These are phyloP conservation scores for Jamesozyma gamospora DNA, from an alignment of 805 yeast species.

Conservation along the genomic window DNA sequence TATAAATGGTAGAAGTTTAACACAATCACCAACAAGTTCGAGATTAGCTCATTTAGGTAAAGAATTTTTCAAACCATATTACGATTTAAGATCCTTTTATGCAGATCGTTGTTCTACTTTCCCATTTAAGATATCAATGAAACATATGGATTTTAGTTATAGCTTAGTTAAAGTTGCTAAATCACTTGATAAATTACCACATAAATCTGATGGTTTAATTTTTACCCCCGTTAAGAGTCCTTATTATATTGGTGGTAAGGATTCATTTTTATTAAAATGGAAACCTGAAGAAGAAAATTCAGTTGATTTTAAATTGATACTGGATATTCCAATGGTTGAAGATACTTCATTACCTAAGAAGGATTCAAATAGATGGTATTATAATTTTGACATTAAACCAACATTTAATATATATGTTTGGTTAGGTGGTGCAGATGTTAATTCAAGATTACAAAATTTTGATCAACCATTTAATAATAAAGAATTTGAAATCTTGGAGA, in stretches of 20 bases:
- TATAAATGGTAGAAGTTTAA: conserved; percentile 62
- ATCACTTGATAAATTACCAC: conserved; percentile 63
- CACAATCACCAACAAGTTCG: conserved; percentile 62
- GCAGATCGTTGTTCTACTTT: conserved; percentile 69
- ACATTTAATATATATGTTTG: conserved; percentile 58
- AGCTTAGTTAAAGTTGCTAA: conserved; percentile 66
- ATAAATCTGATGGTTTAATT: conserved; percentile 87
- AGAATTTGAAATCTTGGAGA: conserved; percentile 28
- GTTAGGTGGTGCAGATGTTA: conserved; percentile 49
- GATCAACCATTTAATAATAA: conserved; percentile 25
- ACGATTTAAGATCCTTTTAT: conserved; percentile 50
- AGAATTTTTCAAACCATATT: conserved; percentile 74
- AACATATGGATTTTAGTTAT: conserved; percentile 78
- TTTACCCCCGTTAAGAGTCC: conserved; percentile 87
- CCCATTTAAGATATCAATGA: conserved; percentile 80
- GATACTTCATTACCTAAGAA: conserved; percentile 34
- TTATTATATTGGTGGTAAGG: conserved; percentile 75
- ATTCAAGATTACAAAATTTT: conserved; percentile 22
- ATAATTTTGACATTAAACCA: conserved; percentile 77
- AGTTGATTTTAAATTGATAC: conserved; percentile 69
- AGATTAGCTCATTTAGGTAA: conserved; percentile 81
- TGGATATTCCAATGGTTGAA: conserved; percentile 30
- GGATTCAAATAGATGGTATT: conserved; percentile 61
- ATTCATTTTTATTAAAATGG: conserved; percentile 82
- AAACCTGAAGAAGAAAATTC: conserved; percentile 95